A percentile compares a stretch with the other conserved stretches of the same genome.
Evolutionary conservation across 441 rosid species (phyloP).

Genomic region (Lepidium campestre): DNA sequence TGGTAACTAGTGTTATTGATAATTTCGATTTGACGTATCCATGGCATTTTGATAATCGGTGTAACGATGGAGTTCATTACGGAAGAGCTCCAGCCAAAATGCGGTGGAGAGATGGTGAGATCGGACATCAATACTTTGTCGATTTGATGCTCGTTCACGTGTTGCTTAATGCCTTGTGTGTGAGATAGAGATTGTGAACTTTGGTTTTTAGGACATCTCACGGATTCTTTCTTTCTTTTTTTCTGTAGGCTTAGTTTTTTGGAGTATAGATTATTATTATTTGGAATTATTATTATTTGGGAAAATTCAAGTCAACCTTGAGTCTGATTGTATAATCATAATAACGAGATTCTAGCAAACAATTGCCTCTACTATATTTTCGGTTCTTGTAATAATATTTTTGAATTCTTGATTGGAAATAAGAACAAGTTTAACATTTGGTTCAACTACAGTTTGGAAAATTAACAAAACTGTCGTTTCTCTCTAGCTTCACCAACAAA

Average conservation of each 20-base stretch:
- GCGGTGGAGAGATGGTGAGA: slow-evolving; percentile 89
- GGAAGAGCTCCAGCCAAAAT: slow-evolving; percentile 80
- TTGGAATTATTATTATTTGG: neutral
- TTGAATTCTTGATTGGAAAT: neutral
- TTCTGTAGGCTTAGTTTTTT: neutral
- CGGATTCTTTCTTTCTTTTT: slow-evolving; percentile 21
- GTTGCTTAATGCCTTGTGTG: slow-evolving; percentile 67
- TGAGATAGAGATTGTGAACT: slow-evolving; percentile 16
- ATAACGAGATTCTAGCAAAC: slow-evolving; percentile 11
- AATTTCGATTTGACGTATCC: slow-evolving; percentile 88
- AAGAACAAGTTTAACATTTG: neutral
- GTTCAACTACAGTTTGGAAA: too few species aligned
- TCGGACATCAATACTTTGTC: slow-evolving; percentile 95
- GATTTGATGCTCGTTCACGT: slow-evolving; percentile 90
- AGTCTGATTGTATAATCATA: neutral
- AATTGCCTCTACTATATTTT: neutral
- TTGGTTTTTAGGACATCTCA: slow-evolving; percentile 12
- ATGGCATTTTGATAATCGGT: slow-evolving; percentile 89
- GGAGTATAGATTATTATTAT: slow-evolving; percentile 8
- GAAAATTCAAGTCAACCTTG: slow-evolving; percentile 1
- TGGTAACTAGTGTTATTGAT: slow-evolving; percentile 70
- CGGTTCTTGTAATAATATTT: neutral
- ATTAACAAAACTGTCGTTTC: too few species aligned
- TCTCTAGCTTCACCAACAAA: too few species aligned
- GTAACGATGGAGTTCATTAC: slow-evolving; percentile 92